These are phyloP conservation scores for Leavenworthia alabamica DNA, from an alignment of 345 rosid genomes.

Conservation along the genomic window DNA sequence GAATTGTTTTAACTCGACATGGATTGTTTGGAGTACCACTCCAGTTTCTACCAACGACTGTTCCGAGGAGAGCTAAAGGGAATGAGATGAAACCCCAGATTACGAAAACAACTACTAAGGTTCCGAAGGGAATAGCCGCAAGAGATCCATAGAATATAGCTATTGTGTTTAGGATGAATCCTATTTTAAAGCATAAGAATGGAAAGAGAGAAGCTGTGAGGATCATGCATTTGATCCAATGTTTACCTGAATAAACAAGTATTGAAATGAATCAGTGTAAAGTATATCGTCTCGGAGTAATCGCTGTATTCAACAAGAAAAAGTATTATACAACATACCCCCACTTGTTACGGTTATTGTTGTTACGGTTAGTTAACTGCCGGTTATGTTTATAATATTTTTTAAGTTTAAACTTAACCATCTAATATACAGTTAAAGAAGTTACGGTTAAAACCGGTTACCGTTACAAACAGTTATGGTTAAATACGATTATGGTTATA, in stretches of 20 bases:
- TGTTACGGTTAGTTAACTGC: too few relatives aligned
- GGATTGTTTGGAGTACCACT: constrained; percentile 96
- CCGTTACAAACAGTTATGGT: too few relatives aligned
- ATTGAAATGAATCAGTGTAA: neutral
- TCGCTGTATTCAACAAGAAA: neutral
- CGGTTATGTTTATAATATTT: too few relatives aligned
- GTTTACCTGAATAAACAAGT: constrained; percentile 54
- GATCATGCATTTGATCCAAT: constrained; percentile 92
- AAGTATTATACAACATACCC: constrained; percentile 43
- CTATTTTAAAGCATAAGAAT: constrained; percentile 85
- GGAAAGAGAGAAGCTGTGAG: constrained; percentile 92
- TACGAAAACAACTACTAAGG: constrained; percentile 82
- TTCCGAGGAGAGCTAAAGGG: constrained; percentile 90
- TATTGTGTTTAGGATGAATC: constrained; percentile 73
- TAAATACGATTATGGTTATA: too few relatives aligned
- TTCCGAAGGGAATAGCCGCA: constrained; percentile 95
- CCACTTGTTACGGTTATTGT: too few relatives aligned
- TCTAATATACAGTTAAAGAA: too few relatives aligned
- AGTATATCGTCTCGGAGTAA: neutral
- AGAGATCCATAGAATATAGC: constrained; percentile 92
- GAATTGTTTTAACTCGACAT: constrained; percentile 93
- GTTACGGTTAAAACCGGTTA: too few relatives aligned
- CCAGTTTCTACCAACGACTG: constrained; percentile 91
- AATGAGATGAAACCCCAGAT: constrained; percentile 95
- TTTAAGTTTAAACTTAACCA: too few relatives aligned